Conservation (phyloP, 805 yeast genomes). For the Ogataea ganodermae region DNA sequence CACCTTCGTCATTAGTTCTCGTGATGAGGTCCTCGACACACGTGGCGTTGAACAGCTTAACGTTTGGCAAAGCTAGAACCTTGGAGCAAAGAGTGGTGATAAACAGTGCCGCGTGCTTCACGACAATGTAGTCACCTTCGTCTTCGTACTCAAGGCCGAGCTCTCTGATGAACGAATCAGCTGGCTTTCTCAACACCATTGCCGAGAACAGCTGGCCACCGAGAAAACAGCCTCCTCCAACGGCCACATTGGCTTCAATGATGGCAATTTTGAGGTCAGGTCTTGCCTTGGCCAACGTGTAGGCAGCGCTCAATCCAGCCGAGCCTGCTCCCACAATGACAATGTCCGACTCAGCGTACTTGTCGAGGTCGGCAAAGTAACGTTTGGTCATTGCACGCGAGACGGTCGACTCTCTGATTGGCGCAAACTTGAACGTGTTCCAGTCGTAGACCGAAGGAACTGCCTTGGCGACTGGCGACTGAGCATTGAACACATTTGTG, state of each 20-base stretch:
- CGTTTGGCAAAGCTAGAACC: conserved; percentile 70
- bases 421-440: conserved; percentile 67
- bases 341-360: conserved; percentile 72
- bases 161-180: conserved; percentile 66
- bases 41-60: conserved; percentile 76
- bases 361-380: conserved; percentile 71
- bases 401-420: conserved; percentile 76
- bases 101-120: conserved; percentile 78
- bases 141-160: conserved; percentile 69
- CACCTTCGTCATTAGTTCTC: conserved; percentile 60
- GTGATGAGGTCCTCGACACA: conserved; percentile 81
- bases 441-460: conserved; percentile 48
- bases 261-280: conserved; percentile 76
- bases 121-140: conserved; percentile 79
- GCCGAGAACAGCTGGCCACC: conserved; percentile 79
- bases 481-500: conserved; percentile 25
- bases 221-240: conserved; percentile 81
- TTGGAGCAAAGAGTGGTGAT: conserved; percentile 70
- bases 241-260: conserved; percentile 72
- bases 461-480: conserved; percentile 33
- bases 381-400: conserved; percentile 80
- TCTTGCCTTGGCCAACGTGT: conserved; percentile 66
- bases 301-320: conserved; percentile 77
- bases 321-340: conserved; percentile 81
- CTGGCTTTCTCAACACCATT: conserved; percentile 79